Base-by-base conservation (phyloP, 306 rosid species). In the Sicyos baderoa region DNA sequence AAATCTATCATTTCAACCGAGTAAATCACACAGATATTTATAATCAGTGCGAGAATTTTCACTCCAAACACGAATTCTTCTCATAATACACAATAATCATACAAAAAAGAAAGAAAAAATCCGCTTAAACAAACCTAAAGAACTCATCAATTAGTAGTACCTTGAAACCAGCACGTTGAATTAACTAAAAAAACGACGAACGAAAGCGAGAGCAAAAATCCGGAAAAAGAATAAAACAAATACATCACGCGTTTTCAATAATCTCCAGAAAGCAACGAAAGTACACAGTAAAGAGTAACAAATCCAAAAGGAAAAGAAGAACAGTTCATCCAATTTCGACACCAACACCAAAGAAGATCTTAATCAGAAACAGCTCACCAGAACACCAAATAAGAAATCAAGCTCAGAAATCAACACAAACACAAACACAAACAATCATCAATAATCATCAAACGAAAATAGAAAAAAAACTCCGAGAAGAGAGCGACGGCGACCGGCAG, bases 351-450 rank as follows among this genome's bases (percentile, higher is more conserved):
- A 40, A 68, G 50, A 22, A 22, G 42, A 51, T 35, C 15, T 10
- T 16, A 44, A 68, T 50, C 49, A 23, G 9, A 68, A 68, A 13
- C 47, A 3, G 47, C 23, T 19, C 62, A 54, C 56, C 65, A 29
- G 80, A 51, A 80, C 53, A 71, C 29, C 71, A 83, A 64, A 71
- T 58, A 56, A 75, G 66, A 70, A 77, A 68, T 73, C 54, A 75
- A 59, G 47, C 22, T 49, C 37, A 47, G 32, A 55, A 47, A 11
- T 69, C 7, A 11, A 7, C 29, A 35, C 16, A 12, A 40, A 29
- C 29, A 35, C 16, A 12, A 40, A 29, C 47, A 0, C 51, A 64
- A 44, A 40, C 2, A 29, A 29, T 29, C 4, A 29, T 29, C 35
- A 29, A 5, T 29, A 40, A 9, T 40, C 0, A 21, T 13, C 70